These are phyloP conservation scores for Metahyphopichia silvanorum DNA, from an alignment of 805 yeast genomes.

Conservation along the genomic window DNA sequence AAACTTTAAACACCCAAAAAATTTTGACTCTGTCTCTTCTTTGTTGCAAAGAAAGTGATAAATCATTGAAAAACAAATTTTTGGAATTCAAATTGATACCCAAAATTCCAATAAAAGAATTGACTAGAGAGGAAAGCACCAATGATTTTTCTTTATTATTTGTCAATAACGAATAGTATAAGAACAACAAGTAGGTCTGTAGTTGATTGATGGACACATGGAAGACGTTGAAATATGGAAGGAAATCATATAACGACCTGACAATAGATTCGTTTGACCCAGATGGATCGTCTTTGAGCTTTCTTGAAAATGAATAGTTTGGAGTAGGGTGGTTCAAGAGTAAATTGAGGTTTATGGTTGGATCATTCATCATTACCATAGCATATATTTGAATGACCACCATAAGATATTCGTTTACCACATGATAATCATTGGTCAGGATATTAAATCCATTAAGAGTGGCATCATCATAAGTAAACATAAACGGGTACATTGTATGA, in stretches of 20 bases:
- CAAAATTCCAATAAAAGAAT: constrained; percentile 41
- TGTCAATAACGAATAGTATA: constrained; percentile 45
- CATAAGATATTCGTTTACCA: constrained; percentile 41
- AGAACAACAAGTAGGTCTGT: constrained; percentile 47
- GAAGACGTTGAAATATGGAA: constrained; percentile 46
- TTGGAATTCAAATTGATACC: constrained; percentile 41
- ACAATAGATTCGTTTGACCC: constrained; percentile 28
- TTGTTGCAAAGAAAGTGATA: constrained; percentile 36
- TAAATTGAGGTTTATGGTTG: constrained; percentile 39
- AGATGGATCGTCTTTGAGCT: constrained; percentile 21
- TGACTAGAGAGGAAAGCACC: constrained; percentile 35
- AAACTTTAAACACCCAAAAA: constrained; percentile 46
- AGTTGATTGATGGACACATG: constrained; percentile 46
- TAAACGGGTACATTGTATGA: constrained; percentile 46
- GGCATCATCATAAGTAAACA: constrained; percentile 45
- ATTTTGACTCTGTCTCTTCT: constrained; percentile 37
- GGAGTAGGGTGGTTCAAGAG: constrained; percentile 37
- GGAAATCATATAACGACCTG: constrained; percentile 41
- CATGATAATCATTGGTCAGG: constrained; percentile 38
- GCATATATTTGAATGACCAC: constrained; percentile 48
- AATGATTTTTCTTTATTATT: constrained; percentile 41
- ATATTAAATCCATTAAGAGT: constrained; percentile 48
- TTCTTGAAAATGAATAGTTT: constrained; percentile 15
- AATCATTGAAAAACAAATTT: constrained; percentile 44
- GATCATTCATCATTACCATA: constrained; percentile 50